These are phyloP conservation scores for Apiospora pterosperma DNA, from an alignment of 2,329 filamentous ascomycete species.

Conservation along the genomic window DNA sequence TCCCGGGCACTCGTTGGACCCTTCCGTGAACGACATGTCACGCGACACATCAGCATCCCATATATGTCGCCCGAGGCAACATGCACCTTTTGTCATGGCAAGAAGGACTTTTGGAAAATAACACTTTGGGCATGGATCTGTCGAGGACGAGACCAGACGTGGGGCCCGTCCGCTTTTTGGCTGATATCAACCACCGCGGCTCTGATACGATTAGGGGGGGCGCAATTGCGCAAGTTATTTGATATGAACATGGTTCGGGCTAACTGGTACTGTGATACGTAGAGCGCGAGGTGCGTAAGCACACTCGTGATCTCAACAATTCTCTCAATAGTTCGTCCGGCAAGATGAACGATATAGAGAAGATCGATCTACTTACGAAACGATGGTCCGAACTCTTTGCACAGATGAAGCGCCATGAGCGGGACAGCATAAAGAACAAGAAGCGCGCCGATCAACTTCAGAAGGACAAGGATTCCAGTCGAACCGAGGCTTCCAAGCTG, in stretches of 20 bases:
- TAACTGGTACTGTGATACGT: background rate
- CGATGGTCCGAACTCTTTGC: constrained; percentile 88
- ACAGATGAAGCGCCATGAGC: constrained; percentile 93
- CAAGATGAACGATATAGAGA: constrained; percentile 88
- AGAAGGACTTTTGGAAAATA: background rate
- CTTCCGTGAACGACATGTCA: background rate
- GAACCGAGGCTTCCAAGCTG: constrained; percentile 86
- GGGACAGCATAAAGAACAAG: constrained; percentile 93
- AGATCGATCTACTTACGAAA: constrained; percentile 85
- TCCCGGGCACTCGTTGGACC: background rate
- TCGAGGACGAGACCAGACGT: background rate
- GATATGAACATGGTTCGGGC: background rate
- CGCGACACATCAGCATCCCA: background rate
- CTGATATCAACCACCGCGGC: background rate
- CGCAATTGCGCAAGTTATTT: background rate
- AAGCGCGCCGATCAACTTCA: constrained; percentile 91
- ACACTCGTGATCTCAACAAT: constrained; percentile 53
- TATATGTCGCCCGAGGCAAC: background rate
- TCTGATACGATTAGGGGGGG: background rate
- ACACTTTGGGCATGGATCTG: background rate
- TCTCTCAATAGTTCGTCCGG: constrained; percentile 83
- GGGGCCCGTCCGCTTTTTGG: background rate
- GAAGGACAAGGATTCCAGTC: constrained; percentile 90
- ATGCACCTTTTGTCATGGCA: background rate
- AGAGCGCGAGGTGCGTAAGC: constrained; percentile 44